Evolutionary conservation across 1,284 basidiomycete species (phyloP).

Genomic region (Porodaedalea pini): DNA sequence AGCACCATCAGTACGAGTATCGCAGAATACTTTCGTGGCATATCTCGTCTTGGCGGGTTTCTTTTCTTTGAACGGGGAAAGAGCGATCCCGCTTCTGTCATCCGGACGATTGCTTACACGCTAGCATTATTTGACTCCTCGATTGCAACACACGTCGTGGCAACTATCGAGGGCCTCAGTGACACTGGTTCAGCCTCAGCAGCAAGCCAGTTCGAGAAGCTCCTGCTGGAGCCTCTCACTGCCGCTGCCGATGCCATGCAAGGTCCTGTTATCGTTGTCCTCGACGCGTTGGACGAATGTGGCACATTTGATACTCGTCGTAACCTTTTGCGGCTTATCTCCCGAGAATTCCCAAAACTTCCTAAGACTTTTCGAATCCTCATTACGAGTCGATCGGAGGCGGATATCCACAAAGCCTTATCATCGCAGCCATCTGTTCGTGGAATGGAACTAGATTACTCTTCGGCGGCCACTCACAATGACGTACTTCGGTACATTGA

Average conservation of each 20-base stretch:
- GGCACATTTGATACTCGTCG: conserved; percentile 23
- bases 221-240: neutral
- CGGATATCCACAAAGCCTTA: neutral
- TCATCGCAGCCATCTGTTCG: neutral
- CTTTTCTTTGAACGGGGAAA: conserved; percentile 21
- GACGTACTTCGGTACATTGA: neutral
- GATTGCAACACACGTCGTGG: neutral
- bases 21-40: neutral
- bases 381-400: neutral
- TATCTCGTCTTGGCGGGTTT: conserved; percentile 14
- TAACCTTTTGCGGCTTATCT: conserved; percentile 29
- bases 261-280: conserved; percentile 5
- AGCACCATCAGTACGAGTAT: conserved; percentile 25
- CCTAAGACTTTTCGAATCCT: conserved; percentile 4
- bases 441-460: neutral
- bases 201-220: conserved; percentile 2
- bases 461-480: neutral
- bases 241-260: neutral
- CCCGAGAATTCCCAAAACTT: conserved; percentile 21
- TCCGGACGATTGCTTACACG: conserved; percentile 23
- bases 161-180: neutral
- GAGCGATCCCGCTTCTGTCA: conserved; percentile 19
- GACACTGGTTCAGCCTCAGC: neutral
- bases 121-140: conserved; percentile 21
- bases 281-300: conserved; percentile 14